Evolutionary conservation across 352 stramenopile species (phyloP).

Genomic region (Phytophthora aleatoria): DNA sequence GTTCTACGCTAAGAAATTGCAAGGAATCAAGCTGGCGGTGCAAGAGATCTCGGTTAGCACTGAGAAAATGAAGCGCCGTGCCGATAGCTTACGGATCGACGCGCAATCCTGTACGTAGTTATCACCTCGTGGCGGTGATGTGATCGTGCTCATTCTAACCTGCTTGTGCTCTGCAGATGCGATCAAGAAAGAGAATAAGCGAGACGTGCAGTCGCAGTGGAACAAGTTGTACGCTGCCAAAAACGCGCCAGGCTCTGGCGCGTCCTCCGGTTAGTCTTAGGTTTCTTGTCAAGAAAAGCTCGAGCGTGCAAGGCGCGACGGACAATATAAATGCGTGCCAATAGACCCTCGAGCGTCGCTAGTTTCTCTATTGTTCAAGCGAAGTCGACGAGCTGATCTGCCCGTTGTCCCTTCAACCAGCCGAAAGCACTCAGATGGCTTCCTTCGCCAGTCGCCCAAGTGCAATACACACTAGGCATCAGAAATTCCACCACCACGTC

Average conservation of each 20-base stretch:
- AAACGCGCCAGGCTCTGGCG: conserved; percentile 25
- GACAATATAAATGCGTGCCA: conserved; percentile 29
- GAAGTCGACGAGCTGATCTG: no score
- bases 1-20: conserved; percentile 68
- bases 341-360: background rate
- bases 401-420: background rate
- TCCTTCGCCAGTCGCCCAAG: conserved; percentile 7
- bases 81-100: conserved; percentile 71
- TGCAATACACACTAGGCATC: background rate
- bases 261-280: conserved; percentile 13
- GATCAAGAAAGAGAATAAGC: conserved; percentile 84
- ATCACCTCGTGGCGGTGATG: background rate
- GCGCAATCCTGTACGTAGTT: conserved; percentile 70
- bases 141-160: conserved; percentile 2
- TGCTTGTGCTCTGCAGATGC: conserved; percentile 46
- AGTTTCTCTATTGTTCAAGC: background rate
- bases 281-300: conserved; percentile 1
- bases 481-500: background rate
- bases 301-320: conserved; percentile 2
- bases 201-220: conserved; percentile 72
- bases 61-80: conserved; percentile 75
- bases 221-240: conserved; percentile 81
- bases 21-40: conserved; percentile 68
- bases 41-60: conserved; percentile 58
- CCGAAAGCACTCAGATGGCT: conserved; percentile 6